Conservation (phyloP, 192 early-diverging fungal species). For the Rhizophlyctis rosea region DNA sequence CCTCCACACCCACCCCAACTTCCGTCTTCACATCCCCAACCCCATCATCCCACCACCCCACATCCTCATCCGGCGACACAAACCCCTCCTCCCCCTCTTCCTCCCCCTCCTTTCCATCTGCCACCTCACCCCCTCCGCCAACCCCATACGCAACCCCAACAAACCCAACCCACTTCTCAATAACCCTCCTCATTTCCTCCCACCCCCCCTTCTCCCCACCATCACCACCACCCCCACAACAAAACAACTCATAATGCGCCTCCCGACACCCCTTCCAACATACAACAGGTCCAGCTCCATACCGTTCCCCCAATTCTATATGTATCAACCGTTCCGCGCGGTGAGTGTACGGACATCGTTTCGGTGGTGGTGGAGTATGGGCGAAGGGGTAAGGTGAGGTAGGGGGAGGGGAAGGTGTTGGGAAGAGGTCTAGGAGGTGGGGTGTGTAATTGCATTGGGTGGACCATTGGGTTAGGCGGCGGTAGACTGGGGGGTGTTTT, state of each 20-base stretch:
- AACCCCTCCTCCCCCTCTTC: constrained; percentile 4
- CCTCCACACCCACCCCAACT: no score
- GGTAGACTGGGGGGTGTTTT: no score
- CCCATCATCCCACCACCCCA: no score
- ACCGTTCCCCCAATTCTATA: constrained; percentile 23
- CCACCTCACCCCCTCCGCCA: background rate
- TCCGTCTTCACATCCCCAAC: no score
- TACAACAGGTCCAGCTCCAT: constrained; percentile 17
- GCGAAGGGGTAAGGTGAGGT: background rate
- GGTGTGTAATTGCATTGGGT: constrained; percentile 22
- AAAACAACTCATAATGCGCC: constrained; percentile 31
- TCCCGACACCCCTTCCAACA: constrained; percentile 23
- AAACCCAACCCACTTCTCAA: constrained; percentile 25
- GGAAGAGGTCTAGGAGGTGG: constrained; percentile 14
- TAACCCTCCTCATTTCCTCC: constrained; percentile 10
- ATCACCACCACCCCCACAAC: background rate
- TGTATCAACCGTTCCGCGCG: constrained; percentile 28
- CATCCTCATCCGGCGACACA: no score
- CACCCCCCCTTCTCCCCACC: constrained; percentile 1
- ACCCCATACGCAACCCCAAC: no score
- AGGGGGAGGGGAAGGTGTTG: background rate
- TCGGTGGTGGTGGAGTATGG: no score
- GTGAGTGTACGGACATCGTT: no score
- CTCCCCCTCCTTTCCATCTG: background rate
- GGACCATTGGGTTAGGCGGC: constrained; percentile 24